These are phyloP conservation scores for Penicillium sp. DNA, from an alignment of 2,329 filamentous ascomycete genomes.

Conservation along the genomic window DNA sequence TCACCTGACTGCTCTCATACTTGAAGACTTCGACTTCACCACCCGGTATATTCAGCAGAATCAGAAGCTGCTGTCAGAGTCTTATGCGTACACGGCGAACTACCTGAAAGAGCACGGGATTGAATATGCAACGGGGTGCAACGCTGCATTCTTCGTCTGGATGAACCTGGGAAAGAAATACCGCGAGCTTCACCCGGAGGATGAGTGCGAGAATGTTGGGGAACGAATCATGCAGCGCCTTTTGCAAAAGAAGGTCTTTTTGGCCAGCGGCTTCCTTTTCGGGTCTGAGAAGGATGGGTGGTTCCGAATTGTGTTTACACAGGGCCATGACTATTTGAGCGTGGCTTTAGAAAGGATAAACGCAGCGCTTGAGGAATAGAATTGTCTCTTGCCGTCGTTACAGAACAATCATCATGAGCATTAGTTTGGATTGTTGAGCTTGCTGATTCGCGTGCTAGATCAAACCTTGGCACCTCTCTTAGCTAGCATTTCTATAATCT, in stretches of 20 bases:
- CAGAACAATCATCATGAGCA: background rate
- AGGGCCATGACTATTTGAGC: constrained; percentile 29
- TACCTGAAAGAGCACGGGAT: constrained; percentile 45
- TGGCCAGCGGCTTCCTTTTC: constrained; percentile 35
- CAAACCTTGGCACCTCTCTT: background rate
- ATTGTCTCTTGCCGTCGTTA: background rate
- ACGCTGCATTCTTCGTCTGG: constrained; percentile 59
- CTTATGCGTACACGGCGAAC: constrained; percentile 39
- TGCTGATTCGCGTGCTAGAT: background rate
- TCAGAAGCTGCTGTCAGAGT: constrained; percentile 36
- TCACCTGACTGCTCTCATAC: constrained; percentile 36
- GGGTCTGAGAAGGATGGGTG: constrained; percentile 41
- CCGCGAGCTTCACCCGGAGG: constrained; percentile 19
- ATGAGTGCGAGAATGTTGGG: constrained; percentile 16
- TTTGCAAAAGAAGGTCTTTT: constrained; percentile 35
- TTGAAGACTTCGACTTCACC: constrained; percentile 46
- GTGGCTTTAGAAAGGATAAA: constrained; percentile 32
- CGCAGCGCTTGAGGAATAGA: constrained; percentile 10
- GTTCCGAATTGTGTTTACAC: constrained; percentile 43
- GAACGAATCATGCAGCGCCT: constrained; percentile 35
- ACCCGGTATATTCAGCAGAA: constrained; percentile 47
- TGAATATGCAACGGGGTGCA: constrained; percentile 46
- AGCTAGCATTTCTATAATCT: background rate
- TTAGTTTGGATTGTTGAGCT: background rate
- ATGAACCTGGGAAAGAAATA: constrained; percentile 45